Base-by-base conservation (phyloP, 257 asterid species). In the Verbena officinalis region DNA sequence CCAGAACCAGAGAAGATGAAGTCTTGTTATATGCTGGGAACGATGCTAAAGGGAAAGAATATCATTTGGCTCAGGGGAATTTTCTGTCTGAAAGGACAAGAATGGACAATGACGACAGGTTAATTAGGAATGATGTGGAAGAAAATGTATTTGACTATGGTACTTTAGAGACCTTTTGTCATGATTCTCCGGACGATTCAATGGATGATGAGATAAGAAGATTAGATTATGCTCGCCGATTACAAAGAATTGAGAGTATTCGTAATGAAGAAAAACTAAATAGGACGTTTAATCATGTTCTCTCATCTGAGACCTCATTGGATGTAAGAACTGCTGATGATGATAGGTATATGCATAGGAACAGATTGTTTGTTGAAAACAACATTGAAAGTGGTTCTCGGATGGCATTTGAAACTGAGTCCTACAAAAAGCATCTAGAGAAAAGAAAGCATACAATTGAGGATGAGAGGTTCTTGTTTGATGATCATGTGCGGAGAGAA, bases 21-120 rank as follows among this genome's bases (percentile, higher is more conserved):
- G 55, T 17, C 34, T 60, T 67, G 55, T 33, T 42, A 51, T 82
- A 78, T 58, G 67, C 57, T 58, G 70, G 63, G 67, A n/a, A n/a
- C n/a, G 44, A 56, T 55, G 63, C 68, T 52, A 80, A 67, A 73
- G 77, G 67, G 17, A 45, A 53, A 44, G 38, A 53, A 66, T 51
- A 68, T 68, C 57, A 61, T 62, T 56, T 24, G 13, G 69, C 67
- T 51, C 63, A 42, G 59, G 75, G 59, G 54, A 74, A 71, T 59
- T 69, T 73, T 53, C 65, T 73, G 45, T 51, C 68, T 55, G 77
- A 72, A 75, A 74, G 68, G 73, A 84, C 81, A 67, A 77, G 87
- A 72, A 51, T 75, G 34, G 52, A 68, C 42, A 51, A 68, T 63
- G 79, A 68, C 58, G 76, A 55, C 44, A 46, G 71, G 65, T 54